Conservation (phyloP, 352 stramenopile species). For the Pythium grandisporangium region DNA sequence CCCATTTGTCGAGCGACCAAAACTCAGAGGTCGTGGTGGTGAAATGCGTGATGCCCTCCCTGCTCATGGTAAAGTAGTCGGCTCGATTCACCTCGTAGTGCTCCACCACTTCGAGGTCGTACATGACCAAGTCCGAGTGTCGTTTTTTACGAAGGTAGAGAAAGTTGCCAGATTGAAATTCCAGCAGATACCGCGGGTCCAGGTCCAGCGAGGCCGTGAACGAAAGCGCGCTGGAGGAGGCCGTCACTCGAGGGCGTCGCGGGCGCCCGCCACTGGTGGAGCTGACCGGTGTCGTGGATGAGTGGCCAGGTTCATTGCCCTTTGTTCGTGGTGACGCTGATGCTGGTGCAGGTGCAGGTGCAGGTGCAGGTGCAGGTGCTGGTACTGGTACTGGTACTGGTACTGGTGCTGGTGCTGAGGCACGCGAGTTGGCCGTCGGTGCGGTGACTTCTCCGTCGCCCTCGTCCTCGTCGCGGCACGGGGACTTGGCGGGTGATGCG, state of each 20-base stretch:
- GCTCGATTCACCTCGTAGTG: conserved; percentile 73
- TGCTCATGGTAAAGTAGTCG: conserved; percentile 92
- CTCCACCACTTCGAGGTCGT: conserved; percentile 74
- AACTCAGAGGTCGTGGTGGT: conserved; percentile 85
- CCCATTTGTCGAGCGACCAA: conserved; percentile 89
- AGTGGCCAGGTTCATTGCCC: too few species aligned
- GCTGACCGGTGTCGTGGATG: too few species aligned
- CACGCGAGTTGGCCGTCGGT: not conserved
- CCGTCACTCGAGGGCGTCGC: not conserved
- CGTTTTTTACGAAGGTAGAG: conserved; percentile 65
- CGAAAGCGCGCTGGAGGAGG: conserved; percentile 13
- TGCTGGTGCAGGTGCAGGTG: too few species aligned
- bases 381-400: too few species aligned
- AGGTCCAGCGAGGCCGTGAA: conserved; percentile 76
- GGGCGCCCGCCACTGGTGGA: conserved; percentile 2
- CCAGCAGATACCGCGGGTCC: conserved; percentile 55
- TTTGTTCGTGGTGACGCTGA: too few species aligned
- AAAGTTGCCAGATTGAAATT: conserved; percentile 79
- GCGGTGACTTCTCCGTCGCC: not conserved
- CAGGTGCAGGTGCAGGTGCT: too few species aligned
- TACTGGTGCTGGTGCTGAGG: not conserved
- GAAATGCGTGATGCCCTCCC: conserved; percentile 90
- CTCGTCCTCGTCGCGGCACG: not conserved
- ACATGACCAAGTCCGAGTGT: conserved; percentile 69
- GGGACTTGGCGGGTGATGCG: conserved; percentile 13